phyloP scores from a whole-genome alignment of 2,329 filamentous ascomycete species.

The Botrytis pseudocinerea region DNA sequence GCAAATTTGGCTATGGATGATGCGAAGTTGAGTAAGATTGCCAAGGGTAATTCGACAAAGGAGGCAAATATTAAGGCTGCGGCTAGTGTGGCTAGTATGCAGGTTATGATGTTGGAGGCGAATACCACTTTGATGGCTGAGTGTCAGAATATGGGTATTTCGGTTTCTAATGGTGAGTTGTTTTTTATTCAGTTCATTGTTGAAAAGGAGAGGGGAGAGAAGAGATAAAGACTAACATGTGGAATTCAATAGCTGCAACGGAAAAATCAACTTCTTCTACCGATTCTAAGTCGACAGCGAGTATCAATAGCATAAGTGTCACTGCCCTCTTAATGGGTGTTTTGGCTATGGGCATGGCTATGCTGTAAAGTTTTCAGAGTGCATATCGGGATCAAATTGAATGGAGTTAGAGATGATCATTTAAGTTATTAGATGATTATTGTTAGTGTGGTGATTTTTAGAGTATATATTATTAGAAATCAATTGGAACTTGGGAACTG shows the following conservation, averaged over 20 bases:
- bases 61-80: conserved; percentile 44
- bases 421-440: neutral
- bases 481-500: neutral
- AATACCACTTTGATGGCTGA: conserved; percentile 43
- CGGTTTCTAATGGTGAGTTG: neutral
- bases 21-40: conserved; percentile 41
- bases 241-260: neutral
- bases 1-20: conserved; percentile 42
- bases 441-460: neutral
- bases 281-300: neutral
- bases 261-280: neutral
- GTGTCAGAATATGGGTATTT: conserved; percentile 14
- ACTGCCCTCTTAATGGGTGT: neutral
- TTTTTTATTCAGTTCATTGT: neutral
- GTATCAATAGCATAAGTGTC: neutral
- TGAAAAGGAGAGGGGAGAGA: neutral
- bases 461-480: neutral
- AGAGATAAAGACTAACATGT: neutral
- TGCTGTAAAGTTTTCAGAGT: neutral
- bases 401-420: neutral
- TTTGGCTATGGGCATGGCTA: conserved; percentile 1
- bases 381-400: neutral
- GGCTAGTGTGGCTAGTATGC: conserved; percentile 38
- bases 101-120: conserved; percentile 40
- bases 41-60: conserved; percentile 44